Evolutionary conservation across 139 green algal species (phyloP).

Genomic region (Chlamydomonas applanata): DNA sequence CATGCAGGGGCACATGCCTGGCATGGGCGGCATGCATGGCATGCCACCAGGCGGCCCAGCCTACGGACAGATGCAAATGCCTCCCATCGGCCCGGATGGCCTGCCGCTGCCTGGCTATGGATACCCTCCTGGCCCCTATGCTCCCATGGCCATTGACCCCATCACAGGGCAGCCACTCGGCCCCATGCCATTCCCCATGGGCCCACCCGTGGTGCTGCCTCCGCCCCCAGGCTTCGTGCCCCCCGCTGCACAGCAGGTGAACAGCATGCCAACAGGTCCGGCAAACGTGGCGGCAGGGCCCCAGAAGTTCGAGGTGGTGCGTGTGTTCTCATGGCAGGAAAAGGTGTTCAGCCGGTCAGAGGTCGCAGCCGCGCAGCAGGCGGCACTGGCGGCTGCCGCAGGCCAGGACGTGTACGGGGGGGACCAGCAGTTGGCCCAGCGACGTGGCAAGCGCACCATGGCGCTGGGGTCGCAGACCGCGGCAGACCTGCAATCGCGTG

Average conservation of each 20-base stretch:
- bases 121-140: not conserved
- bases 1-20: no score
- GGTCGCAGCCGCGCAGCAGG: slow-evolving; percentile 29
- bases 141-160: no score
- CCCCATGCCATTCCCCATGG: no score
- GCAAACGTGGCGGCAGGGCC: not conserved
- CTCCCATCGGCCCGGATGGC: not conserved
- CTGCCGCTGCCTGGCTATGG: slow-evolving; percentile 3
- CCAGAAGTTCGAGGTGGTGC: slow-evolving; percentile 28
- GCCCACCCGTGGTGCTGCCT: no score
- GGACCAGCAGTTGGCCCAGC: not conserved
- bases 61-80: no score
- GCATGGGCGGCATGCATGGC: no score
- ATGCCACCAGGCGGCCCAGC: no score
- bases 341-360: slow-evolving; percentile 51
- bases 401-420: not conserved
- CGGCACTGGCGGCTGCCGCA: not conserved
- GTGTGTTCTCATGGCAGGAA: slow-evolving; percentile 53
- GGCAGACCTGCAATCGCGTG: not conserved
- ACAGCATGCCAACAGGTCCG: not conserved
- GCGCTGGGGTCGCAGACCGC: slow-evolving; percentile 27
- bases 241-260: not conserved
- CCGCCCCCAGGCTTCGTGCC: no score
- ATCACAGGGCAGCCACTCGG: no score
- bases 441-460: slow-evolving; percentile 3